Evolutionary conservation across 306 rosid genomes (phyloP).

Genomic region (Mucuna pruriens): DNA sequence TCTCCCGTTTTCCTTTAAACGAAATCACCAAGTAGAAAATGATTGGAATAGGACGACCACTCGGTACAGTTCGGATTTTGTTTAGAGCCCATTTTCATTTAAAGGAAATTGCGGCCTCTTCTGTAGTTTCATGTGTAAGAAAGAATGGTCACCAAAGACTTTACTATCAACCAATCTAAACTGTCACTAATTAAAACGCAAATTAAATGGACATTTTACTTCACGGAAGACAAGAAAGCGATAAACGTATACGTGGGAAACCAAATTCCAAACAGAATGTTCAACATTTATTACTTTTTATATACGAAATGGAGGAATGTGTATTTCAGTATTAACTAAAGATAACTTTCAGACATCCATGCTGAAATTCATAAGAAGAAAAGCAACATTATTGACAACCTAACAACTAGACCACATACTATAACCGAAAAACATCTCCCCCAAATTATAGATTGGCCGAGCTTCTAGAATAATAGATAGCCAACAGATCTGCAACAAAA

Average conservation of each 20-base stretch:
- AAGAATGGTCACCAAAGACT: not conserved
- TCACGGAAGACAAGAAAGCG: not conserved
- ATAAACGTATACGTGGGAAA: not conserved
- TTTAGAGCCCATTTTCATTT: not conserved
- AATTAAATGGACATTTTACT: not conserved
- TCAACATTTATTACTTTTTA: not conserved
- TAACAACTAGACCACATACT: not conserved
- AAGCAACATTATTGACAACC: not conserved
- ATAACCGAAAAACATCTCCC: not conserved
- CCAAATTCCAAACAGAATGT: slow-evolving; percentile 1
- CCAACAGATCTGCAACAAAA: not conserved
- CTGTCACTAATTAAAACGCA: not conserved
- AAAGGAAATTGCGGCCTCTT: not conserved
- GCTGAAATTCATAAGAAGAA: not conserved
- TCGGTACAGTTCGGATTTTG: not conserved
- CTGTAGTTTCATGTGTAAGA: not conserved
- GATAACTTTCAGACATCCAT: not conserved
- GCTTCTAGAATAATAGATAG: not conserved
- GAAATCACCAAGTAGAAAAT: not conserved
- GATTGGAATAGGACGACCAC: not conserved
- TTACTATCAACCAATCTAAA: not conserved
- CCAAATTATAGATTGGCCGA: not conserved
- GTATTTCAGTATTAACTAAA: not conserved
- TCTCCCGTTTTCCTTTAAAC: not conserved
- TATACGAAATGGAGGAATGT: not conserved